Base-by-base conservation (phyloP, 305 asterid genomes). In the Stenogyne calaminthoides region DNA sequence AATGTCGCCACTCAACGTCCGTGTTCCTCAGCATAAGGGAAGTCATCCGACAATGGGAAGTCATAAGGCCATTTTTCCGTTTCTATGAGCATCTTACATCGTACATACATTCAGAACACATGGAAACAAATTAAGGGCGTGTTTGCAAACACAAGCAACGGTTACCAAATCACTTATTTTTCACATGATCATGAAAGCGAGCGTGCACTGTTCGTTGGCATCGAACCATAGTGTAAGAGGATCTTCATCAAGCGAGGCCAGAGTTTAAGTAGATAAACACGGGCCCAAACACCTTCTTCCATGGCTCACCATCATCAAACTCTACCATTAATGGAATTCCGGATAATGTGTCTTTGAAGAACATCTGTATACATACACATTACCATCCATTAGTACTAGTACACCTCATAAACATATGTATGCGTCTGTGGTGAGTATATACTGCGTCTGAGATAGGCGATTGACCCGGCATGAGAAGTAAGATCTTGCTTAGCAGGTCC, bases 261-360 rank as follows among this genome's bases (percentile, higher is more conserved):
- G 96, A 87, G 76, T 93, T 93, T 9, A 93, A 69, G 77, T 89
- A 93, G 1, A 88, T 67, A 32, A 83, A 75, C 55, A 93, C 92
- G 1, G 96, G 98, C 3, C 97, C 98, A 32, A 89, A 89, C n/a
- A 93, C 96, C 84, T 88, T 93, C 74, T 77, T 93, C 98, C 97
- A 93, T 6, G 90, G 80, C 69, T 91, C 94, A 1, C 95, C 93
- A 0, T 80, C 67, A 0, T 39, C 37, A 60, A 93, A 88, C 36
- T 79, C 76, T 9, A 88, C 20, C 34, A 71, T 77, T 78, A 88
- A 47, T 1, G 78, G 73, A 15, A 51, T 19, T 20, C 98, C 97
- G 2, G 94, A 56, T 93, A 93, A 69, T 93, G 98, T 9, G 92
- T 88, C n/a, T 82, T 96, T 93, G 54, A 87, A 88, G 75, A 89